Evolutionary conservation across 352 stramenopile genomes (phyloP).

Genomic region (Pythium grandisporangium): DNA sequence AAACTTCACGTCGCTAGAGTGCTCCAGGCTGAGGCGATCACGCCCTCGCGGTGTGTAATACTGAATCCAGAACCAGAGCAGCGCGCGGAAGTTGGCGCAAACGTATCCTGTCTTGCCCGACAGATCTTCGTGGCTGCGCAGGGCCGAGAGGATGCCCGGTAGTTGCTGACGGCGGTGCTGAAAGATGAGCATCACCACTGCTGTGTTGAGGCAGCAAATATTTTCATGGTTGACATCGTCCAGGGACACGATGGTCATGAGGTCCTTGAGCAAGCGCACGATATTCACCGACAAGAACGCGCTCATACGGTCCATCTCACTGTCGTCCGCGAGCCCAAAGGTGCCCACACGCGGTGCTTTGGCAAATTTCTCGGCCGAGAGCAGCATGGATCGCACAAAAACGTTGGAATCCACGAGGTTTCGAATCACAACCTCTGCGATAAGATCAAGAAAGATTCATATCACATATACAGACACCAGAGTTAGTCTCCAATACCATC

Average conservation of each 20-base stretch:
- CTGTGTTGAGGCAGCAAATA: conserved; percentile 97
- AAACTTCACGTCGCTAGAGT: conserved; percentile 93
- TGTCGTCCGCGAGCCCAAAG: conserved; percentile 36
- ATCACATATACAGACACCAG: conserved; percentile 2
- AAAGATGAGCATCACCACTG: conserved; percentile 93
- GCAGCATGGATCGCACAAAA: conserved; percentile 91
- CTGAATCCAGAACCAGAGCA: conserved; percentile 95
- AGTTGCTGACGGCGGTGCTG: conserved; percentile 85
- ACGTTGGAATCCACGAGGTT: conserved; percentile 97
- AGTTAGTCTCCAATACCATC: conserved; percentile 3
- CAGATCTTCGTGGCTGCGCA: conserved; percentile 58
- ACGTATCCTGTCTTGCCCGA: conserved; percentile 63
- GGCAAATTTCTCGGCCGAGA: conserved; percentile 70
- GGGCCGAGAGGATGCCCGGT: conserved; percentile 43
- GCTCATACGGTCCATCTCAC: conserved; percentile 70
- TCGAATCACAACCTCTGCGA: conserved; percentile 81
- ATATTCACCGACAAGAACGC: conserved; percentile 87
- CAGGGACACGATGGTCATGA: conserved; percentile 93
- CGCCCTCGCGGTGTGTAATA: conserved; percentile 93
- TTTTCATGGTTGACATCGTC: conserved; percentile 96
- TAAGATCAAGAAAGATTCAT: conserved; percentile 4
- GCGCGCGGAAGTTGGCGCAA: conserved; percentile 86
- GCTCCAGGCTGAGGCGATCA: conserved; percentile 91
- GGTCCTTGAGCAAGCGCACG: conserved; percentile 86
- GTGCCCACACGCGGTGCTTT: conserved; percentile 22